phyloP scores from a whole-genome alignment of 1,139 yeast species.

The Hyphopichia pseudoburtonii region DNA sequence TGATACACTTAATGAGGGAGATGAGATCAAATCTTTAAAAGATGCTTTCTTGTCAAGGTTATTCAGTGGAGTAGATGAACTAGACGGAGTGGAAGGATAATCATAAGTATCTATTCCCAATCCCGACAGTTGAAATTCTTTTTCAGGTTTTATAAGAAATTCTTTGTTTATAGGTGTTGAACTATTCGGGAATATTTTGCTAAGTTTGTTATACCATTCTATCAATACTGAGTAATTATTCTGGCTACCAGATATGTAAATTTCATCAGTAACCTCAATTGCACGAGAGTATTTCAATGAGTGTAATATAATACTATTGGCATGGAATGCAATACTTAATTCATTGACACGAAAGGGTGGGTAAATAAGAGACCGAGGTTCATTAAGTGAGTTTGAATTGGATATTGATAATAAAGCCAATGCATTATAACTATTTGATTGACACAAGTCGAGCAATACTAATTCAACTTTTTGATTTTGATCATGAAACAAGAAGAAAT shows the following conservation, averaged over 20 bases:
- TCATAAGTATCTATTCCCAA: slow-evolving; percentile 29
- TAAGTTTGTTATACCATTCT: slow-evolving; percentile 29
- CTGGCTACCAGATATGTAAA: slow-evolving; percentile 5
- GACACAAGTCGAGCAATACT: slow-evolving; percentile 28
- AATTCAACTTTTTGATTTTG: slow-evolving; percentile 23
- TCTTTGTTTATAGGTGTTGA: slow-evolving; percentile 22
- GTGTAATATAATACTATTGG: slow-evolving; percentile 22
- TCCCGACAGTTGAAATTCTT: slow-evolving; percentile 28
- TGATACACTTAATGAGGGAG: slow-evolving; percentile 18
- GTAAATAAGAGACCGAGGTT: slow-evolving; percentile 31
- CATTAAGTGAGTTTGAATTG: slow-evolving; percentile 10
- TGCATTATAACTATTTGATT: slow-evolving; percentile 28
- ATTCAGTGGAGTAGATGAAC: slow-evolving; percentile 2
- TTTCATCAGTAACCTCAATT: slow-evolving; percentile 5
- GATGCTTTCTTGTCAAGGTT: slow-evolving; percentile 8
- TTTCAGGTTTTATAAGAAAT: slow-evolving; percentile 22
- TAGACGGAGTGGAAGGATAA: slow-evolving; percentile 1
- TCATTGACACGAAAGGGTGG: slow-evolving; percentile 45
- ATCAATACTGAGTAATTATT: slow-evolving; percentile 14
- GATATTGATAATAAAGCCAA: slow-evolving; percentile 36
- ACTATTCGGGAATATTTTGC: slow-evolving; percentile 30
- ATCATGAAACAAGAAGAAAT: slow-evolving; percentile 17
- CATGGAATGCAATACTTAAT: slow-evolving; percentile 21
- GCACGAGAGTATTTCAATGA: slow-evolving; percentile 24
- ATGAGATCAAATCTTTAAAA: slow-evolving; percentile 22